Evolutionary conservation across 768 basidiomycete species (phyloP), one percentile per base, ranked within the genome.

Genomic region (Paxillus rubicundulus): DNA sequence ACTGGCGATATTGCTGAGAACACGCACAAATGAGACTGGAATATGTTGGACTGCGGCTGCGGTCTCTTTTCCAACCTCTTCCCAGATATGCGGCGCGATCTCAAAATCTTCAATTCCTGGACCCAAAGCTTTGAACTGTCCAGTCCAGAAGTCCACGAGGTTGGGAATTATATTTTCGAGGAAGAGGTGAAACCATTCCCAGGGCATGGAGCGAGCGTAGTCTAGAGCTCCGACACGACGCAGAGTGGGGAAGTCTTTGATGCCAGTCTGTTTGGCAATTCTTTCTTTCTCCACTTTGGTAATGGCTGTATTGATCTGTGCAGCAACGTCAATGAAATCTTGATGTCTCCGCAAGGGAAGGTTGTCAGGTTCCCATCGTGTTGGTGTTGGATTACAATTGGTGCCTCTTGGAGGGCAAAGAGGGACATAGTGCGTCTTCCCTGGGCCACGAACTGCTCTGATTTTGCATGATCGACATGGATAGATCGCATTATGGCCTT

Each of bases 141-240:
- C n/a, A n/a, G n/a, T n/a, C n/a, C n/a, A n/a, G n/a, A n/a, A n/a
- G n/a, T n/a, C n/a, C n/a, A n/a, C n/a, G n/a, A n/a, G n/a, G n/a
- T n/a, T n/a, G n/a, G n/a, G n/a, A 24, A 77, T 54, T 2, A 77
- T 42, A 53, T 81, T 81, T 53, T 77, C 76, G 58, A 62, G 74
- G 20, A 80, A 61, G 0, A 77, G 65, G 48, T 82, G 79, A 74
- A 81, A 79, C 62, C 78, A 76, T 46, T 81, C 77, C 53, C 73
- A 72, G 0, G 77, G 77, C 18, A 57, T 42, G 5, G 50, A 51
- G 1, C 43, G 27, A 7, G 45, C 50, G 18, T 30, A 28, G 5
- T 36, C 12, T 53, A 77, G 51, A 0, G 70, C 74, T 1, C 58
- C 46, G 1, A 77, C 64, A 14, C 27, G 13, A 9, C 53, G 52